Evolutionary conservation across 2,329 filamentous ascomycete genomes (phyloP), one percentile per base, ranked within the genome.

Genomic region (Podosphaera fusca): DNA sequence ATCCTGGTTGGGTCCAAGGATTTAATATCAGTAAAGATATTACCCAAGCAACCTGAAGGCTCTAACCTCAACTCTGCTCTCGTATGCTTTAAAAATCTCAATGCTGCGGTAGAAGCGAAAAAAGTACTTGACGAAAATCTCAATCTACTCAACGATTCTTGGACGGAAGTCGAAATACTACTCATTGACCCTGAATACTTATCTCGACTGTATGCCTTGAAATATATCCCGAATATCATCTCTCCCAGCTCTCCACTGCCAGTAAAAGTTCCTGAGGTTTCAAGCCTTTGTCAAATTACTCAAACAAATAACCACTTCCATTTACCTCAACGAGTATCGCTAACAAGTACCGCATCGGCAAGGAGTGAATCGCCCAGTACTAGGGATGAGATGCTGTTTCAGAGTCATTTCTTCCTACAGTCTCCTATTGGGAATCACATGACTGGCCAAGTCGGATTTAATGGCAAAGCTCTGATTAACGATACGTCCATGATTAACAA

Each of bases 381-480:
- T 2, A 79, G 81, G 36, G 70, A 72, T 3, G 75, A 65, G 56
- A 67, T 71, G 14, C 72, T 74, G 58, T 79, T 79, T 62, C 78
- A 81, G 61, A 80, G 73, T 59, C 70, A 86, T 33, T 88, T 87
- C 69, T 84, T 82, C 10, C 79, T 82, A 0, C 82, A 84, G 62
- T 87, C 84, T 4, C 84, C 84, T 1, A 81, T 87, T 57, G 81
- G 79, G 47, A 84, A 81, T 64, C 78, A 83, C 56, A 73, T 84
- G n/a, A 72, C 73, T n/a, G 80, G 82, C 59, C 73, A 75, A 55
- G 70, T 73, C 14, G 74, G 79, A 58, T 73, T 78, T 42, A 77
- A 79, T 2, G 82, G 84, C 62, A 87, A 87, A 68, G 78, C 80
- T 2, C 72, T 87, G 55, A 88, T 88, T 68, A 82, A 78, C 61